These are phyloP conservation scores for Tetrahymena elliotti DNA, from an alignment of 73 alveolate species.

Conservation along the genomic window DNA sequence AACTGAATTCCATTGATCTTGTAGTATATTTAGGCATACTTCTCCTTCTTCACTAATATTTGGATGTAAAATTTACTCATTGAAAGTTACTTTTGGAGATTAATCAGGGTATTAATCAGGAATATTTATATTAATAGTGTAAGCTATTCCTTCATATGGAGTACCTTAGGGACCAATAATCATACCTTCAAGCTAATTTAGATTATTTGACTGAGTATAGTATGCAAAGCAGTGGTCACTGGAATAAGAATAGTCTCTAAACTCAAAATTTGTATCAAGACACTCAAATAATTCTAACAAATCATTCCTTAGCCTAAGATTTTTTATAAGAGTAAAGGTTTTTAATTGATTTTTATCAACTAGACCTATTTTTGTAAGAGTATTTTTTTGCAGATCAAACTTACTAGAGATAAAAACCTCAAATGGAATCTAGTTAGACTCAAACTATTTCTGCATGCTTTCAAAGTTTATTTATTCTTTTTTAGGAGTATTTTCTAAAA, in stretches of 20 bases:
- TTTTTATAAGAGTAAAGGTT: background rate
- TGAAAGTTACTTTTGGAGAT: background rate
- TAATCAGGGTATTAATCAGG: background rate
- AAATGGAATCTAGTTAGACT: background rate
- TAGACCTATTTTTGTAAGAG: background rate
- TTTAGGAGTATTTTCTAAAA: background rate
- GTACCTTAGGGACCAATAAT: background rate
- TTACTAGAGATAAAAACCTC: background rate
- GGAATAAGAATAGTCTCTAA: background rate
- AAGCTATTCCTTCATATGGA: background rate
- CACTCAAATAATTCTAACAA: background rate
- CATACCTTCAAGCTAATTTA: background rate
- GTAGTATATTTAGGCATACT: background rate
- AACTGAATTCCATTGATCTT: background rate
- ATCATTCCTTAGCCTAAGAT: background rate
- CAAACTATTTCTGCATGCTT: background rate
- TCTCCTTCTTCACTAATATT: background rate
- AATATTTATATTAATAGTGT: background rate
- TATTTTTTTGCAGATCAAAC: background rate
- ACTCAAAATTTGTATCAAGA: background rate
- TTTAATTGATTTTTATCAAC: background rate
- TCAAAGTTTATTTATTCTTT: background rate
- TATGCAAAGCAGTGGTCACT: background rate
- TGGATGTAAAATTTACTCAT: background rate
- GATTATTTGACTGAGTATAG: background rate